phyloP scores from a whole-genome alignment of 257 asterid genomes.

The Anisodus tanguticus region DNA sequence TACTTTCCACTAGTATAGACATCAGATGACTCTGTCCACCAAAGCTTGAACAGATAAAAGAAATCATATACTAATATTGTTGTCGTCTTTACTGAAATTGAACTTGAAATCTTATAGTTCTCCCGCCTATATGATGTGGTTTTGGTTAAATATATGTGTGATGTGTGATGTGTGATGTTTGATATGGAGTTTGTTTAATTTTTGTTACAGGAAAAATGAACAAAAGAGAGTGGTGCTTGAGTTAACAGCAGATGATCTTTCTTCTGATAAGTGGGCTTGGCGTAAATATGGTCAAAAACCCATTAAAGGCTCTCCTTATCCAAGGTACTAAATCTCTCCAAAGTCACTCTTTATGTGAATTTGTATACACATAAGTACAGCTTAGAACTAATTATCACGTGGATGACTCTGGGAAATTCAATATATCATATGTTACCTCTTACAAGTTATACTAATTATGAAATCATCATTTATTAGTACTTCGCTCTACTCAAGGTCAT shows the following conservation, averaged over 20 bases:
- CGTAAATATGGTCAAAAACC: constrained; percentile 98
- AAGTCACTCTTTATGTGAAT: no score
- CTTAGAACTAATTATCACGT: not conserved
- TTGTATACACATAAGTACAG: not conserved
- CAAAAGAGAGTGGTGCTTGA: constrained; percentile 76
- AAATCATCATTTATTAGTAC: no score
- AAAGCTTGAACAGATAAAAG: no score
- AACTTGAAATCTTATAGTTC: not conserved
- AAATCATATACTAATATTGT: not conserved
- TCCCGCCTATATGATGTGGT: not conserved
- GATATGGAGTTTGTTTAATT: not conserved
- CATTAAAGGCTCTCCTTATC: constrained; percentile 91
- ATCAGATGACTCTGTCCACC: no score
- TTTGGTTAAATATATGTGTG: not conserved
- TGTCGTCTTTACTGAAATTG: no score
- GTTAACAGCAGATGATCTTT: constrained; percentile 67
- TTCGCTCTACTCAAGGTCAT: no score
- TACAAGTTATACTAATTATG: no score
- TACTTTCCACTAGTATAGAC: no score
- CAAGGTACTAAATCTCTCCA: constrained; percentile 55
- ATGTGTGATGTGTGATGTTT: not conserved
- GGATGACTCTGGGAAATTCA: no score
- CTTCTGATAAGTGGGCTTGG: constrained; percentile 98
- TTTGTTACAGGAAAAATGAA: constrained; percentile 69
- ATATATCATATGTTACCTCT: no score